Evolutionary conservation across 164 flowering plant genomes (phyloP), one percentile per base, ranked within the genome.

Genomic region (Tetrastigma voinierianum): DNA sequence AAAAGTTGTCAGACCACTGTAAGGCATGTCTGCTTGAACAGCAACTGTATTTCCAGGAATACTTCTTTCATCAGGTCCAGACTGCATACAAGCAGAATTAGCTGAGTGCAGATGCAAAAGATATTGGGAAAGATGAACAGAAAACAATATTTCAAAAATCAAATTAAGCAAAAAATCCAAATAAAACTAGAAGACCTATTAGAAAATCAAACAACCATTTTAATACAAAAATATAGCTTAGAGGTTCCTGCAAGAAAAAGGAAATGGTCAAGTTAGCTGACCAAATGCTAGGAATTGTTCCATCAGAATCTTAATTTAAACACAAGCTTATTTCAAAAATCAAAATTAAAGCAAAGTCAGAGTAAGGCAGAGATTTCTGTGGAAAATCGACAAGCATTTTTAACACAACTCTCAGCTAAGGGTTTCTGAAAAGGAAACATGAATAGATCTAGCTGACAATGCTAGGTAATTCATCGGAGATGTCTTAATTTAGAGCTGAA

Each of bases 1-100:
- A 78, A 96, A 96, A 32, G 85, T 81, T 61, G 97, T 89, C 25
- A 96, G 85, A 62, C 99, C 98, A 78, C 87, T 83, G 61, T 78
- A 96, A 64, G 99, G 99, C 98, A 93, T 90, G 77, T 93, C 98
- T 45, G 99, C 99, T 74, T 95, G 98, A 62, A 95, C 98, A 59
- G 98, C 98, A 75, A 96, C 71, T 10, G 98, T 96, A 69, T 96
- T 96, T 51, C 99, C 98, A 8, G 98, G 97, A 68, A 93, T 80
- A 72, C 96, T 90, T 78, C 99, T 86, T 70, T 84, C 97, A 80
- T 96, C 99, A 62, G 93, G 76, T 68, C 99, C 99, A 62, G 90
- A 84, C 99, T 90, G 85, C 24, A 68, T 17, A 52, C 12, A 60
- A 62, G 44, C 46, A 64, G 18, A 61, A 65, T 46, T 1, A 58